phyloP scores from a whole-genome alignment of 768 basidiomycete species.

The Chalciporus sphaerocephalus region DNA sequence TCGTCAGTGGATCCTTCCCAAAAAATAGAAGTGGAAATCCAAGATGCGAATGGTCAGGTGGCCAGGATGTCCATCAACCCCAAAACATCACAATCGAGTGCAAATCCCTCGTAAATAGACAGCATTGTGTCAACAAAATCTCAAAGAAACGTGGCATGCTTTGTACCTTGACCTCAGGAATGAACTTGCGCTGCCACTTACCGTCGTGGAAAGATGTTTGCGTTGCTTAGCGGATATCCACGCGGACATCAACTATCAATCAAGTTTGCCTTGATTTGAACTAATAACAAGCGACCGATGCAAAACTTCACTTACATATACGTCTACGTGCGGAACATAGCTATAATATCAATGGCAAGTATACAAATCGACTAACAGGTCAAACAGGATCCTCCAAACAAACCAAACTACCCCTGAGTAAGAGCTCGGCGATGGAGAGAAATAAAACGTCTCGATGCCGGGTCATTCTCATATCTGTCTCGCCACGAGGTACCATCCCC shows the following conservation, averaged over 20 bases:
- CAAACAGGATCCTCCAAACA: background rate
- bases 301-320: too few species aligned
- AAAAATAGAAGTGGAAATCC: constrained; percentile 63
- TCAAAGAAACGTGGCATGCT: too few species aligned
- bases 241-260: too few species aligned
- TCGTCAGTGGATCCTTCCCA: constrained; percentile 30
- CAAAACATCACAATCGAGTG: background rate
- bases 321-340: too few species aligned
- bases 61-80: constrained; percentile 54
- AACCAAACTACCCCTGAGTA: constrained; percentile 1
- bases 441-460: constrained; percentile 11
- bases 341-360: too few species aligned
- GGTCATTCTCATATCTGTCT: constrained; percentile 21
- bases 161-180: too few species aligned
- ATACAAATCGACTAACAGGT: constrained; percentile 14
- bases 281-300: too few species aligned
- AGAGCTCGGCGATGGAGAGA: constrained; percentile 7
- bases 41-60: constrained; percentile 66
- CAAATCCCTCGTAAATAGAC: background rate
- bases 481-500: constrained; percentile 21
- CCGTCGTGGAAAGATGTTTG: too few species aligned
- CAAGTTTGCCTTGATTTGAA: too few species aligned
- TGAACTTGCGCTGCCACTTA: too few species aligned
- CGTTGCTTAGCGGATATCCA: too few species aligned
- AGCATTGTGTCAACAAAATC: too few species aligned